Evolutionary conservation across 2,329 filamentous ascomycete genomes (phyloP).

Genomic region (Cytospora paraplurivora): DNA sequence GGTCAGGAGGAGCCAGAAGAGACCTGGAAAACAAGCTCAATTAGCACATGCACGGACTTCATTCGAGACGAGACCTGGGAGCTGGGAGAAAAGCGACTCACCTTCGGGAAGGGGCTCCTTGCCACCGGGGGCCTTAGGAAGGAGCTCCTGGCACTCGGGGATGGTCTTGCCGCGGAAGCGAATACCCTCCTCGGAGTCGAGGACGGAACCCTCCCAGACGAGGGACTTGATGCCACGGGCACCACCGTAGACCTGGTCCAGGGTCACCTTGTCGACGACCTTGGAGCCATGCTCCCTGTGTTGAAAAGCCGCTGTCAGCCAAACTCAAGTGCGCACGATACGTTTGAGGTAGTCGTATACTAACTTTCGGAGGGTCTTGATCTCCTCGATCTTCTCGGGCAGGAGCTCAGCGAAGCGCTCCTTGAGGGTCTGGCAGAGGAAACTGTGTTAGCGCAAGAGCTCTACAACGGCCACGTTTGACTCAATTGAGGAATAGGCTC

Average conservation of each 20-base stretch:
- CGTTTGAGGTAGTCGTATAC: constrained; percentile 39
- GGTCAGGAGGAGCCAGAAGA: constrained; percentile 99
- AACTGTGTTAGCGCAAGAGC: constrained; percentile 32
- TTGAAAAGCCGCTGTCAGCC: constrained; percentile 33
- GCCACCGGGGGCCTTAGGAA: constrained; percentile 95
- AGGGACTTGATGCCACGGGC: constrained; percentile 98
- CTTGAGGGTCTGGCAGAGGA: constrained; percentile 75
- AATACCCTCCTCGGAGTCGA: constrained; percentile 98
- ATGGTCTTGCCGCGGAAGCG: constrained; percentile 99
- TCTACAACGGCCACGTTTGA: background rate
- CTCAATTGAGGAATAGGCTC: too few species aligned
- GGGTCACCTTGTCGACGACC: constrained; percentile 95
- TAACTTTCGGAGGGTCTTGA: constrained; percentile 97
- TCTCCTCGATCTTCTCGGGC: constrained; percentile 93
- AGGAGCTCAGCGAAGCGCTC: constrained; percentile 97
- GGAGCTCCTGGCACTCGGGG: constrained; percentile 95
- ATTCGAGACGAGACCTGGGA: background rate
- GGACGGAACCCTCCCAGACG: constrained; percentile 98
- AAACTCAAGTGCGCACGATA: constrained; percentile 19
- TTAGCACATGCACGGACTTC: background rate
- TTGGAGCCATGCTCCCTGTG: constrained; percentile 88
- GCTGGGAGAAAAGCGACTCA: constrained; percentile 39
- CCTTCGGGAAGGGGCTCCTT: constrained; percentile 96
- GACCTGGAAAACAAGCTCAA: constrained; percentile 55
- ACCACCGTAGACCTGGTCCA: constrained; percentile 99